These are phyloP conservation scores for Camellia sinensis DNA, from an alignment of 148 eudicot species.

Conservation along the genomic window DNA sequence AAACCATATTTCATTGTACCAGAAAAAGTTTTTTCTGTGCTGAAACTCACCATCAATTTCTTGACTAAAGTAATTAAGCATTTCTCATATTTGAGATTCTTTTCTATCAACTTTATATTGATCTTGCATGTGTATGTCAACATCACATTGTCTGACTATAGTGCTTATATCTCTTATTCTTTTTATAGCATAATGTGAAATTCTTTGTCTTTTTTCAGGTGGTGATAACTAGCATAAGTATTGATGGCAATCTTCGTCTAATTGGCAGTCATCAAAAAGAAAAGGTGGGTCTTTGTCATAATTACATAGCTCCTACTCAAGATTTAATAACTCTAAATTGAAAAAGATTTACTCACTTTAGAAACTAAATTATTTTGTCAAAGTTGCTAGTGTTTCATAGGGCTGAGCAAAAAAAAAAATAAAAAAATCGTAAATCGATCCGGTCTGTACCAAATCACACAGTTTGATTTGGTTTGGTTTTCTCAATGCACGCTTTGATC, in stretches of 20 bases:
- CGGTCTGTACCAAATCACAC: too few relatives aligned
- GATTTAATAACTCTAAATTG: neutral
- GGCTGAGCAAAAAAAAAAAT: too few relatives aligned
- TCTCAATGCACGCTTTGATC: too few relatives aligned
- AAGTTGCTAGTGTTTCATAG: neutral
- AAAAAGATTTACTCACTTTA: neutral
- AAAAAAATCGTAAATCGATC: too few relatives aligned
- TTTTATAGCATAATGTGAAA: neutral
- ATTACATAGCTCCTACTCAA: neutral
- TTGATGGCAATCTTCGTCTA: constrained; percentile 68
- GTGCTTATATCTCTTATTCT: neutral
- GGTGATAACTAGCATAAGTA: constrained; percentile 85
- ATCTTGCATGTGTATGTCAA: neutral
- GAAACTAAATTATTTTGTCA: neutral
- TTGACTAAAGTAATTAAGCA: neutral
- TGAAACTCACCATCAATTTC: neutral
- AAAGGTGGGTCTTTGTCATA: constrained; percentile 41
- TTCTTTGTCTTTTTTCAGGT: constrained; percentile 52
- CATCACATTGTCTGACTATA: neutral
- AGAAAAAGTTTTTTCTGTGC: neutral
- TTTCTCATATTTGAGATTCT: neutral
- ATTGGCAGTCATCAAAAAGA: constrained; percentile 86
- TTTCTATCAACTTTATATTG: neutral
- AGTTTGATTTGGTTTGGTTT: too few relatives aligned
- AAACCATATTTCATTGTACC: neutral